Evolutionary conservation across 495 filamentous ascomycete species (phyloP), one percentile per base, ranked within the genome.

Genomic region (Corynascus novoguineensis): DNA sequence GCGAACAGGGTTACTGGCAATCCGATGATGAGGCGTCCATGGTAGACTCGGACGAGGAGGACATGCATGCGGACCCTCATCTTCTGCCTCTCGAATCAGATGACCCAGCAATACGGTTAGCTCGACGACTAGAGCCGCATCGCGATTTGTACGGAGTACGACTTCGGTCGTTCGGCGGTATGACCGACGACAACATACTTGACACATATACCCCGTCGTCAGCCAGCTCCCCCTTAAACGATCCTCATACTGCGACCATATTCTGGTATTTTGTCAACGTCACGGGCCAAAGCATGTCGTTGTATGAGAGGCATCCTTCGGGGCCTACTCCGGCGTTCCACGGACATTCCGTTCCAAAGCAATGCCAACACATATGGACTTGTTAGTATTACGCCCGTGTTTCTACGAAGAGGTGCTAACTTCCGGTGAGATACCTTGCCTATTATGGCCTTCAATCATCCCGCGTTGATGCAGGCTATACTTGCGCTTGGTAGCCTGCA

Each of bases 231-330:
- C 93, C 92, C 5, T 72, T 97, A 24, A 88, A 84, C 62, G 91
- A 97, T 64, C 79, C 83, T 3, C 84, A 85, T 54, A 95, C 90
- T 1, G 90, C 90, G 10, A 82, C 86, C 31, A 83, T 97, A 15
- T 98, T 97, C 68, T 86, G 86, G 65, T 90, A 97, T 73, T 98
- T 97, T 69, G 83, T 97, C 25, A 86, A 90, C 62, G 86, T 92
- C 8, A 96, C 91, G 2, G 93, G 87, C 0, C 90, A 92, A 1
- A 87, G 81, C 60, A 78, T 97, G 59, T 95, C 92, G 2, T 79
- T 96, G 24, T 96, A 88, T 60, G 92, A 97, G 68, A 79, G 93
- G 31, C 83, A 90, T 71, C 85, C 88, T 12, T 80, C 85, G 15
- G 92, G 95, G 67, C 81, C 90, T 1, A 81, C 87, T 0, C 80